Evolutionary conservation across 2,329 filamentous ascomycete species (phyloP).

Genomic region (Colletotrichum orchidophilum): DNA sequence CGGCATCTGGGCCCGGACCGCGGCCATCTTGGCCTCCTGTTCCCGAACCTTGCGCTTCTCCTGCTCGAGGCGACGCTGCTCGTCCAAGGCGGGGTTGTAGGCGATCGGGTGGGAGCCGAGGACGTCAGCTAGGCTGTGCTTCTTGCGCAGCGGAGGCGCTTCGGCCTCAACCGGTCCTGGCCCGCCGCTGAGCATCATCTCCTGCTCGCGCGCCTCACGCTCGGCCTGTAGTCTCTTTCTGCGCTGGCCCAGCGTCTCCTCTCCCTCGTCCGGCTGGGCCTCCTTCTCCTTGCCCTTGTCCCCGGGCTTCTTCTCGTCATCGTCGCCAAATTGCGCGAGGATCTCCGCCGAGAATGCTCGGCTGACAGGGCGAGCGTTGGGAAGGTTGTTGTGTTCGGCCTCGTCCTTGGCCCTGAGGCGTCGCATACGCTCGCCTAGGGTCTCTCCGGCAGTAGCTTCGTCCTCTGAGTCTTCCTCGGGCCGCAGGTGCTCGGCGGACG

Average conservation of each 20-base stretch:
- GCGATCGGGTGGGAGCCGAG: slow-evolving; percentile 54
- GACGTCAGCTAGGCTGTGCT: slow-evolving; percentile 69
- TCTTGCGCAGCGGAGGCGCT: slow-evolving; percentile 42
- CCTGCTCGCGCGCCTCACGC: slow-evolving; percentile 69
- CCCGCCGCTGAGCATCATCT: slow-evolving; percentile 53
- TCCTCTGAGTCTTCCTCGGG: slow-evolving; percentile 41
- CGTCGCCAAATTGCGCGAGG: slow-evolving; percentile 69
- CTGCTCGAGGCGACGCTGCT: slow-evolving; percentile 51
- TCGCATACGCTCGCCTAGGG: slow-evolving; percentile 71
- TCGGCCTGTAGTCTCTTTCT: slow-evolving; percentile 77
- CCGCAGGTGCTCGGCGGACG: slow-evolving; percentile 32
- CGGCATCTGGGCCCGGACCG: slow-evolving; percentile 60
- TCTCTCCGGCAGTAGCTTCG: slow-evolving; percentile 66
- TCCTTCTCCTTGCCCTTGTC: slow-evolving; percentile 43
- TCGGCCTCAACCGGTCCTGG: slow-evolving; percentile 40
- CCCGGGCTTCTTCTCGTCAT: slow-evolving; percentile 49
- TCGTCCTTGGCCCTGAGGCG: slow-evolving; percentile 70
- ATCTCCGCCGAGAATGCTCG: slow-evolving; percentile 75
- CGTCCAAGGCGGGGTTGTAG: slow-evolving; percentile 51
- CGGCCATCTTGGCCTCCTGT: slow-evolving; percentile 59
- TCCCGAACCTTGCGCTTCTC: slow-evolving; percentile 51
- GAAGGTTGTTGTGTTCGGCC: slow-evolving; percentile 54
- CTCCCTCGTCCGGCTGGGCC: slow-evolving; percentile 58
- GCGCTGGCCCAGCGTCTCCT: slow-evolving; percentile 83
- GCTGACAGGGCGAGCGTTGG: slow-evolving; percentile 67